phyloP scores from a whole-genome alignment of 192 early-diverging fungal species.

The Entrophospora sp. region DNA sequence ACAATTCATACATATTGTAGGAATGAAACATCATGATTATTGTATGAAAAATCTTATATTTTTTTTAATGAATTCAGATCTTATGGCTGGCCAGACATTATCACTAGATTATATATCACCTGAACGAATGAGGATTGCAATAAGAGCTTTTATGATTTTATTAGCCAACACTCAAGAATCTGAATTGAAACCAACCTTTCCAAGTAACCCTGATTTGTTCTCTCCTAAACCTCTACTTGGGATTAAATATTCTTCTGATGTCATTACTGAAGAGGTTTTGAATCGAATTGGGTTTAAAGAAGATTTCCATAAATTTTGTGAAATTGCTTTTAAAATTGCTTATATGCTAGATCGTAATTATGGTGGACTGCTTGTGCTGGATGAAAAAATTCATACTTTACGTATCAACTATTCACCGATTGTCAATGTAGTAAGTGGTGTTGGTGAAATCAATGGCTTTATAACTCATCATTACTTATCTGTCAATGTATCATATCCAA shows the following conservation, averaged over 20 bases:
- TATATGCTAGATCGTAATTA: conserved; percentile 46
- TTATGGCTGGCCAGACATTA: conserved; percentile 27
- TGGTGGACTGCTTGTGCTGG: conserved; percentile 37
- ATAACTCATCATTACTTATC: conserved; percentile 36
- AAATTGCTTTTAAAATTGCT: conserved; percentile 49
- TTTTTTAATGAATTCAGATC: conserved; percentile 57
- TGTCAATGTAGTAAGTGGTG: background rate
- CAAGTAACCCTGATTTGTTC: conserved; percentile 33
- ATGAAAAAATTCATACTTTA: conserved; percentile 39
- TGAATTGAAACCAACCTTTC: conserved; percentile 37
- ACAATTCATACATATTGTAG: conserved; percentile 62
- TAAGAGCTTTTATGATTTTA: conserved; percentile 64
- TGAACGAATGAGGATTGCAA: conserved; percentile 66
- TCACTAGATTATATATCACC: conserved; percentile 47
- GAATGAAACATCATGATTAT: conserved; percentile 52
- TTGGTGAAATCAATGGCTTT: conserved; percentile 33
- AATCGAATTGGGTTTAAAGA: conserved; percentile 57
- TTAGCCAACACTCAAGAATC: conserved; percentile 63
- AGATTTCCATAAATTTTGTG: conserved; percentile 57
- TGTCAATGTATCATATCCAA: conserved; percentile 42
- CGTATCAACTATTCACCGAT: conserved; percentile 7
- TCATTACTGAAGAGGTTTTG: conserved; percentile 41
- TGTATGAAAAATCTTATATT: conserved; percentile 60
- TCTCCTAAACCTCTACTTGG: conserved; percentile 19
- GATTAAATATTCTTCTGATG: conserved; percentile 25